Conservation (phyloP, 116 monocot species). For the Dioscorea cayenensis region DNA sequence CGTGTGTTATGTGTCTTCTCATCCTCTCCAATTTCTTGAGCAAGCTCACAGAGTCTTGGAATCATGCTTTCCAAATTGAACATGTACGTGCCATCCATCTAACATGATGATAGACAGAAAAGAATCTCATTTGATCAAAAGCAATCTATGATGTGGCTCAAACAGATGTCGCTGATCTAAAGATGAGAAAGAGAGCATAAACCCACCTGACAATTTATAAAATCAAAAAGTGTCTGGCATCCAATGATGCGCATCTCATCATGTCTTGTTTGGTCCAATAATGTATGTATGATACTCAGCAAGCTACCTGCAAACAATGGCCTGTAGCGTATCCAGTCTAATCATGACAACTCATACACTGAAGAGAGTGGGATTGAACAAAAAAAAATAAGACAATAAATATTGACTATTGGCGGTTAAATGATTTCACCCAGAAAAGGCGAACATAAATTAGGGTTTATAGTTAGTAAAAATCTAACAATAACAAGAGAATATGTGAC, state of each 20-base stretch:
- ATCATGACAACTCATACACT: not conserved
- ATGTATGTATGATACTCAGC: conserved; percentile 59
- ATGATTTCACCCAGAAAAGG: no score
- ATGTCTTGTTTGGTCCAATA: conserved; percentile 80
- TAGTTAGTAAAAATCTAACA: no score
- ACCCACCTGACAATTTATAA: conserved; percentile 55
- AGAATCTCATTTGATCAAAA: not conserved
- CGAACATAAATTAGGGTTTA: no score
- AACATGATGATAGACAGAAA: not conserved
- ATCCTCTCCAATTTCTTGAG: conserved; percentile 64
- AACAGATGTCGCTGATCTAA: not conserved
- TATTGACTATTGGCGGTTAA: no score
- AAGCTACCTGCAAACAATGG: conserved; percentile 87
- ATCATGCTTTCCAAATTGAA: conserved; percentile 81
- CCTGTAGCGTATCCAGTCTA: conserved; percentile 33
- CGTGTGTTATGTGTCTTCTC: conserved; percentile 33
- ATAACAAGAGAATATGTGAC: no score
- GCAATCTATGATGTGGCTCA: not conserved
- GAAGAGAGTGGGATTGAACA: not conserved
- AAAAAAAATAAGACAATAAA: not conserved
- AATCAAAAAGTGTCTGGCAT: conserved; percentile 70
- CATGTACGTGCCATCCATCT: conserved; percentile 86
- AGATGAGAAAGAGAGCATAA: not conserved
- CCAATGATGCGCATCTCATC: conserved; percentile 71
- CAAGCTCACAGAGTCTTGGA: conserved; percentile 72